Base-by-base conservation (phyloP, 352 stramenopile genomes). In the Phytophthora nicotianae region DNA sequence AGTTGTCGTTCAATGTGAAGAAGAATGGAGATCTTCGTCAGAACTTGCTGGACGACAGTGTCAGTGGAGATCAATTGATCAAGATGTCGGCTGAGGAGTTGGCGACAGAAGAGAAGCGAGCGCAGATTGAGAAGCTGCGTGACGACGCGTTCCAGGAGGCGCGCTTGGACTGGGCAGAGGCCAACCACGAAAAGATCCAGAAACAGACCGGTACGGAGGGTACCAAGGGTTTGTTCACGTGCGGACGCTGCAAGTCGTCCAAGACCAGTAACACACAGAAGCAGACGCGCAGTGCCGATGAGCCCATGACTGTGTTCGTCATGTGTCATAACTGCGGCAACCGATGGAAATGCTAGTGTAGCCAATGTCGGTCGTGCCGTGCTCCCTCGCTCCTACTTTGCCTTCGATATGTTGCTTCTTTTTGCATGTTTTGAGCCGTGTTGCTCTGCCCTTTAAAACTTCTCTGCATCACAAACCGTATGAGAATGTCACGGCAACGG, bases 211-310 rank as follows among this genome's bases (percentile, higher is more conserved):
- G 90, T 27, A 74, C 70, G 1, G 75, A 84, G 58, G 70, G 90
- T 58, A 79, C 75, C 48, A 91, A 91, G 67, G 86, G 86, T 10
- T 70, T 96, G 35, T 96, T 95, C 63, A 93, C 86, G 59, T 99
- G 96, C 72, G 89, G 91, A 55, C 81, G 92, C 62, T 99, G 96
- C 79, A 98, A 98, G 70, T 97, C 87, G 37, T 90, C 85, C 50
- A 98, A 98, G 72, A 98, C 95, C 26, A 98, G 90, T 58, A 98
- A 97, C 81, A 98, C 92, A 63, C 94, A 98, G 79, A 98, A 98
- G 70, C 96, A 99, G 79, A 99, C 96, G 27, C 90, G 96, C 64
- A 98, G 90, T 83, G 96, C 96, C 20, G 96, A 99, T 95, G 96
- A 99, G 70, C 96, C 96, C 7, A 99, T 99, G 96, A 99, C 96